Conservation (phyloP, 169 alveolate species). For the Eimeria acervulina region DNA sequence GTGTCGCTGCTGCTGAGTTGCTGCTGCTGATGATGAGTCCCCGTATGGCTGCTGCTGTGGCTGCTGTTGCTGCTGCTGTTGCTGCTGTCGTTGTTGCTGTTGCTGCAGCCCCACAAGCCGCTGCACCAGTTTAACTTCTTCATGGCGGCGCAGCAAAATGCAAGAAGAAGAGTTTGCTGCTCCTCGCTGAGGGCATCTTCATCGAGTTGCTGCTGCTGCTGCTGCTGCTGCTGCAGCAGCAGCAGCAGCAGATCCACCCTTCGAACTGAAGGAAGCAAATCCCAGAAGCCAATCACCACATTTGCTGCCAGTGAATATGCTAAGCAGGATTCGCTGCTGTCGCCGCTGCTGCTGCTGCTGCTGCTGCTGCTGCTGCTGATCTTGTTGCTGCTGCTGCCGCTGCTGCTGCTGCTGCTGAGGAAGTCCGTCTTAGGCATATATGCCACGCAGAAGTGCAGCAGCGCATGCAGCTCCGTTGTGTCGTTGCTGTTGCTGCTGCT, state of each 20-base stretch:
- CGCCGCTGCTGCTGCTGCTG: slow-evolving; percentile 16
- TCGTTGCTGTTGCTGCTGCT: slow-evolving; percentile 5
- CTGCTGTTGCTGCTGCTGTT: slow-evolving; percentile 33
- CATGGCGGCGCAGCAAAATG: slow-evolving; percentile 43
- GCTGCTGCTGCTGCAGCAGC: too few species aligned
- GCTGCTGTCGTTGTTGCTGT: background rate
- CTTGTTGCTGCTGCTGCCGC: slow-evolving; percentile 14
- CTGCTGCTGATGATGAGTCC: background rate
- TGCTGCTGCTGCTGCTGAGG: slow-evolving; percentile 35
- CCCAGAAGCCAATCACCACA: slow-evolving; percentile 33
- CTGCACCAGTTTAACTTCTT: slow-evolving; percentile 1
- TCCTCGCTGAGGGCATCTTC: background rate
- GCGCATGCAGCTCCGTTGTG: background rate
- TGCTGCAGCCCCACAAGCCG: slow-evolving; percentile 2
- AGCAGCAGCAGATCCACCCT: too few species aligned
- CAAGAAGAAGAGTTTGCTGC: slow-evolving; percentile 36
- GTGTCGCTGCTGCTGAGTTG: background rate
- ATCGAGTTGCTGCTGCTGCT: too few species aligned
- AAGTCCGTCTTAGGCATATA: slow-evolving; percentile 12
- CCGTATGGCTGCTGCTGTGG: background rate
- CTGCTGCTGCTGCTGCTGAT: slow-evolving; percentile 26
- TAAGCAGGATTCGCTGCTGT: slow-evolving; percentile 15
- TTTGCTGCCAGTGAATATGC: background rate
- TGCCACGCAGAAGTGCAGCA: background rate
- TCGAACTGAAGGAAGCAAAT: slow-evolving; percentile 16